Base-by-base conservation (phyloP, 306 rosid genomes). In the Crataegus laevigata region DNA sequence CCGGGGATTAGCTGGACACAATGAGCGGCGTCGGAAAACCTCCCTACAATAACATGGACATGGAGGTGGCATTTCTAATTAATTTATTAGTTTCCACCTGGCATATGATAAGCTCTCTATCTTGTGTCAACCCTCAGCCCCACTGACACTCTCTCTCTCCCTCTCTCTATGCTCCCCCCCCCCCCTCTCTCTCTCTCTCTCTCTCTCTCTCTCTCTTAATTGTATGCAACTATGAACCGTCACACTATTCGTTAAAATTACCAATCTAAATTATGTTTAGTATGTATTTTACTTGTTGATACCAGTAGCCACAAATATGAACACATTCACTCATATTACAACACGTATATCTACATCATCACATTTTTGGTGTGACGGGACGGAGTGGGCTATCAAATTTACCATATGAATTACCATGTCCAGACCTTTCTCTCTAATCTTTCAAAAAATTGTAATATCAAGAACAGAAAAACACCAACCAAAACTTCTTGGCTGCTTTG, bases 1-100 rank as follows among this genome's bases (percentile, higher is more conserved):
- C 42, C 89, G 87, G 77, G 94, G 99, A 28, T 83, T 96, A 83
- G 99, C 97, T 11, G 99, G 98, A 73, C 99, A 92, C 74, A 96
- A 96, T 25, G 88, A 89, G 81, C 87, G 98, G 86, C 96, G 99
- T 21, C 82, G 99, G 87, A 96, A 89, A 68, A 85, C 57, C 84
- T 68, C 87, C n/a, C 18, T 6, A 2, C 8, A 47, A 47, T 47
- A 47, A 18, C 54, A 47, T 15, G 54, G 54, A 47, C 54, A 47
- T 47, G 54, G 54, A 15, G 54, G 54, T 8, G 54, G 52, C 52
- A 45, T 15, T 5, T 55, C 25, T 19, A 55, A 55, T n/a, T 55
- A 55, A 22, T 11, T 52, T 4, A 17, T 15, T 52, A 4, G 22
- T n/a, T n/a, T n/a, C n/a, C n/a, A n/a, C n/a, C n/a, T n/a, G n/a